phyloP scores from a whole-genome alignment of 1,284 basidiomycete species.

The Malassezia sympodialis region DNA sequence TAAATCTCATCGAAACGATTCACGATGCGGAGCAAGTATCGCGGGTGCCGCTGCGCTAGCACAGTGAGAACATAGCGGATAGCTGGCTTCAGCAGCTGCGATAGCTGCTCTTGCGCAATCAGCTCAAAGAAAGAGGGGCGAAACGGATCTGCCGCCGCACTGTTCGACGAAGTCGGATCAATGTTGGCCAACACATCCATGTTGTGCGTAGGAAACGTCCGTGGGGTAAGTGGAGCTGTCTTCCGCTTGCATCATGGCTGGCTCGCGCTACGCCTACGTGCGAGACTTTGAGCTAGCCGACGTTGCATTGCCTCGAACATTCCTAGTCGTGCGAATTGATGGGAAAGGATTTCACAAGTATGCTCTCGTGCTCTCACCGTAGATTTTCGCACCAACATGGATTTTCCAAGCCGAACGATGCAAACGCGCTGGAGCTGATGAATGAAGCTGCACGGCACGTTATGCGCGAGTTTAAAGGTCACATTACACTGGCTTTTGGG shows the following conservation, averaged over 20 bases:
- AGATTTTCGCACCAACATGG: conserved; percentile 75
- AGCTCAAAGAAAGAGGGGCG: conserved; percentile 92
- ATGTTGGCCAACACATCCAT: conserved; percentile 34
- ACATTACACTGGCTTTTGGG: conserved; percentile 60
- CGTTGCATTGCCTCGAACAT: conserved; percentile 69
- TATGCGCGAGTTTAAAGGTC: conserved; percentile 54
- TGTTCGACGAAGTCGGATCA: conserved; percentile 28
- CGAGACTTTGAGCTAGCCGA: conserved; percentile 82
- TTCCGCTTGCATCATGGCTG: conserved; percentile 61
- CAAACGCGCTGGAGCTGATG: conserved; percentile 76
- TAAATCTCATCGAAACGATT: conserved; percentile 96
- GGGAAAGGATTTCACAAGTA: conserved; percentile 90
- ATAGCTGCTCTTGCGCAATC: conserved; percentile 84
- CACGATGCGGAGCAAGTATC: conserved; percentile 79
- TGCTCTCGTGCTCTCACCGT: neutral
- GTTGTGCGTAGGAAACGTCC: neutral
- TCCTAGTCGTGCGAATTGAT: conserved; percentile 76
- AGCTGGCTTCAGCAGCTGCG: conserved; percentile 84
- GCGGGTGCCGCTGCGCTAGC: conserved; percentile 85
- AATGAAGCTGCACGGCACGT: conserved; percentile 73
- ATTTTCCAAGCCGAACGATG: conserved; percentile 86
- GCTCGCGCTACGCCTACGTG: conserved; percentile 82
- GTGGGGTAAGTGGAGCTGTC: conserved; percentile 4
- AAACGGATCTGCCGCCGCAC: conserved; percentile 44
- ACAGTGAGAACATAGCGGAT: conserved; percentile 85